A percentile compares a stretch with the other conserved stretches of the same genome.
Conservation (phyloP, 192 early-diverging fungal species). For the Lobulomyces angularis region DNA sequence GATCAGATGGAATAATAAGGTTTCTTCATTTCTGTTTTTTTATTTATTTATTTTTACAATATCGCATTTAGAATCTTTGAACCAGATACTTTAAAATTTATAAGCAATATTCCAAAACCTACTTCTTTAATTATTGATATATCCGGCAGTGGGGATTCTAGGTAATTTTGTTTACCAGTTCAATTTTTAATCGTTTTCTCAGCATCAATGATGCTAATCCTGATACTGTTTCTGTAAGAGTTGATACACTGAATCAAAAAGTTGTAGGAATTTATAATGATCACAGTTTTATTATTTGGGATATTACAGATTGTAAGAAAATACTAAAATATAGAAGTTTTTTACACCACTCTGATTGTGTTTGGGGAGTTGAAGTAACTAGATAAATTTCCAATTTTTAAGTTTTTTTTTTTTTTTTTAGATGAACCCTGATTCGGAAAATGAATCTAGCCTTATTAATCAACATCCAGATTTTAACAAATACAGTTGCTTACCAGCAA, state of each 20-base stretch:
- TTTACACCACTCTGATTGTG: slow-evolving; percentile 58
- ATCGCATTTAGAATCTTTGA: slow-evolving; percentile 50
- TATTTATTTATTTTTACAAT: neutral
- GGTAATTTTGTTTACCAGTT: slow-evolving; percentile 9
- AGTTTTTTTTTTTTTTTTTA: too few species aligned
- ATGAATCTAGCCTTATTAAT: neutral
- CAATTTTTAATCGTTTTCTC: neutral
- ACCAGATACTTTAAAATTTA: slow-evolving; percentile 50
- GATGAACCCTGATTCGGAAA: too few species aligned
- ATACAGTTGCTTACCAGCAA: slow-evolving; percentile 27
- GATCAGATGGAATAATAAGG: slow-evolving; percentile 62
- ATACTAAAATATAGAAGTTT: slow-evolving; percentile 45
- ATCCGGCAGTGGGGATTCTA: slow-evolving; percentile 2
- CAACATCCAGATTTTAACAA: slow-evolving; percentile 1
- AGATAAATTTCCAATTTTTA: too few species aligned
- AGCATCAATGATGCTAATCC: slow-evolving; percentile 14
- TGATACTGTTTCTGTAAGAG: slow-evolving; percentile 36
- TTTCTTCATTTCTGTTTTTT: slow-evolving; percentile 5
- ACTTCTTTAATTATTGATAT: slow-evolving; percentile 50
- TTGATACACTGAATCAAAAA: slow-evolving; percentile 31
- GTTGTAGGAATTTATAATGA: slow-evolving; percentile 60
- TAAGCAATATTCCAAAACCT: slow-evolving; percentile 59
- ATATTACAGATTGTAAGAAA: slow-evolving; percentile 44
- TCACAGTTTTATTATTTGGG: slow-evolving; percentile 61
- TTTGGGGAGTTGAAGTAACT: slow-evolving; percentile 74